phyloP scores from a whole-genome alignment of 768 basidiomycete species.

The Russula olivacea region DNA sequence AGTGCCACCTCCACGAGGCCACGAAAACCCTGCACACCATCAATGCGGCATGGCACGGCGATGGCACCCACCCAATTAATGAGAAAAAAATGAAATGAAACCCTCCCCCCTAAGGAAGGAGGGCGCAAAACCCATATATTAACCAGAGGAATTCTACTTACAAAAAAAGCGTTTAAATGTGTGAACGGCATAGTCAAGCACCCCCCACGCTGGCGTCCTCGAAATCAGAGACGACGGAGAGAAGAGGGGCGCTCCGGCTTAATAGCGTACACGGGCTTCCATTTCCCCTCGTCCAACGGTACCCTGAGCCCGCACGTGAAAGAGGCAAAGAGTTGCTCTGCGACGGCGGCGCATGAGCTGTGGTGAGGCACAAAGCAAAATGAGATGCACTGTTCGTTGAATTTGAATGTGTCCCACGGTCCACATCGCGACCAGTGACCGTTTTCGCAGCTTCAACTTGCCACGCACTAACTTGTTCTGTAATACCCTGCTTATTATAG shows the following conservation, averaged over 20 bases:
- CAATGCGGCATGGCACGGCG: background rate
- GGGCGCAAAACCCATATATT: background rate
- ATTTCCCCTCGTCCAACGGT: slow-evolving; percentile 44
- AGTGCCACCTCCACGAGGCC: background rate
- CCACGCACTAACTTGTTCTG: too few relatives aligned
- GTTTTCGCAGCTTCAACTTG: too few relatives aligned
- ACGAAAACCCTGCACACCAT: background rate
- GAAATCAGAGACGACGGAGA: slow-evolving; percentile 33
- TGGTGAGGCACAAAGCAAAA: slow-evolving; percentile 31
- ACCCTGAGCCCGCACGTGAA: slow-evolving; percentile 45
- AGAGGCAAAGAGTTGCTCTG: slow-evolving; percentile 53
- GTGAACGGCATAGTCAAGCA: slow-evolving; percentile 73
- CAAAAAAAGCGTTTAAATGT: slow-evolving; percentile 32
- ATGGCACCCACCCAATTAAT: background rate
- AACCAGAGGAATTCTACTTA: slow-evolving; percentile 1
- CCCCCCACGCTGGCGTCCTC: slow-evolving; percentile 40
- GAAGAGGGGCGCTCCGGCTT: slow-evolving; percentile 65
- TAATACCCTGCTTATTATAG: too few relatives aligned
- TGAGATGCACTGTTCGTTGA: too few relatives aligned
- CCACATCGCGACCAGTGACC: too few relatives aligned
- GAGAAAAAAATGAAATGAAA: background rate
- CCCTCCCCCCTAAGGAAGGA: background rate
- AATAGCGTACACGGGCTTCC: slow-evolving; percentile 51
- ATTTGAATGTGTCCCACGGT: too few relatives aligned
- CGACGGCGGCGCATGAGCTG: slow-evolving; percentile 31